Conservation (phyloP, 2,329 filamentous ascomycete genomes). For the Xylariomycetidae sp. region DNA sequence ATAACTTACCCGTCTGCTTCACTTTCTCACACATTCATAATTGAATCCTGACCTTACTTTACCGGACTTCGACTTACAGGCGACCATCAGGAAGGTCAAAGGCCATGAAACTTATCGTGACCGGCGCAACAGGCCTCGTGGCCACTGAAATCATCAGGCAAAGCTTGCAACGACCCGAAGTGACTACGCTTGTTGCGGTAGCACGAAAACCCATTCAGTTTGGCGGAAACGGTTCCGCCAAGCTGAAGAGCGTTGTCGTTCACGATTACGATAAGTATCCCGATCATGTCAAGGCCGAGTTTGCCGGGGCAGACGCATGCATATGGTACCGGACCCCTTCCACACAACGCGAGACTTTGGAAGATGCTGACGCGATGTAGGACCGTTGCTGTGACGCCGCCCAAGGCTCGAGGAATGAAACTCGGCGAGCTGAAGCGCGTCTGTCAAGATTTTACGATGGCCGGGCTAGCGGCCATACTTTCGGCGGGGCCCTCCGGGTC, state of each 20-base stretch:
- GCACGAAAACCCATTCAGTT: constrained; percentile 30
- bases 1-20: too few species aligned
- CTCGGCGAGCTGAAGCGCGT: constrained; percentile 19
- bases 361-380: constrained; percentile 12
- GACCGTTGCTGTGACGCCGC: constrained; percentile 25
- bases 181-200: constrained; percentile 38
- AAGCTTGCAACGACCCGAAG: constrained; percentile 28
- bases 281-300: constrained; percentile 32
- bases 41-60: too few species aligned
- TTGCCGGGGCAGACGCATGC: constrained; percentile 37
- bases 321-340: constrained; percentile 15
- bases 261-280: constrained; percentile 37
- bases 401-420: constrained; percentile 10
- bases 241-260: constrained; percentile 35
- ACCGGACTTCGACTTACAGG: too few species aligned
- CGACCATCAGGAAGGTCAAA: too few species aligned
- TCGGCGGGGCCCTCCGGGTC: constrained; percentile 20
- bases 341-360: too few species aligned
- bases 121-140: constrained; percentile 51
- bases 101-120: constrained; percentile 30
- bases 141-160: constrained; percentile 40
- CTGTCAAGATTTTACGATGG: constrained; percentile 18
- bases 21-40: too few species aligned
- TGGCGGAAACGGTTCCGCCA: constrained; percentile 24
- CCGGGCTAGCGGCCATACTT: constrained; percentile 21